phyloP scores from a whole-genome alignment of 208 protist species.

The Crithidia mellificae region DNA sequence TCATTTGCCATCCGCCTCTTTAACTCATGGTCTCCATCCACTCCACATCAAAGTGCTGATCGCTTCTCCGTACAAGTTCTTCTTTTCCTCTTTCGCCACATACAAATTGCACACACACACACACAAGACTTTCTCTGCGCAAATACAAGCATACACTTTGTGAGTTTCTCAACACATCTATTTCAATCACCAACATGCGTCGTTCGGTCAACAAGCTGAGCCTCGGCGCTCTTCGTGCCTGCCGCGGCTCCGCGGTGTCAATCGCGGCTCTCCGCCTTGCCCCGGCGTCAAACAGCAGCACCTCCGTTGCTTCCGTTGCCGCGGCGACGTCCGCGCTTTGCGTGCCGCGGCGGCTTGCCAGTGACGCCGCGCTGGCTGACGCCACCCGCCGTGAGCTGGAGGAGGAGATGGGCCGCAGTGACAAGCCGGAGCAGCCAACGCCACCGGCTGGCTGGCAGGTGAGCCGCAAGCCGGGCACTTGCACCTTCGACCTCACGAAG shows the following conservation, averaged over 20 bases:
- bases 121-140: too few relatives aligned
- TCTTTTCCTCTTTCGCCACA: too few relatives aligned
- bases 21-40: too few relatives aligned
- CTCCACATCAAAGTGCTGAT: too few relatives aligned
- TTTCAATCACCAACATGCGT: constrained; percentile 22
- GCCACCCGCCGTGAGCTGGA: constrained; percentile 73
- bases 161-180: too few relatives aligned
- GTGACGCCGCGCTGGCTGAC: constrained; percentile 54
- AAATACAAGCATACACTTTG: too few relatives aligned
- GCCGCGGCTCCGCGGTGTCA: constrained; percentile 12
- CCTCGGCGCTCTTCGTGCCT: constrained; percentile 28
- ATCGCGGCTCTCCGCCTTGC: background rate
- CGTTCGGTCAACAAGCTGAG: constrained; percentile 27
- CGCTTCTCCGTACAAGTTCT: too few relatives aligned
- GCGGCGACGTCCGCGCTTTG: constrained; percentile 8
- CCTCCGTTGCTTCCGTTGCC: background rate
- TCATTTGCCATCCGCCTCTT: too few relatives aligned
- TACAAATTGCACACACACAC: too few relatives aligned
- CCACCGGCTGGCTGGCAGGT: constrained; percentile 76
- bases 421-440: constrained; percentile 72
- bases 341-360: constrained; percentile 54
- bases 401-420: constrained; percentile 79
- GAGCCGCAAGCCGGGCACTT: constrained; percentile 61
- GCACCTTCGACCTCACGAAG: constrained; percentile 67
- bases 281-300: background rate